A percentile compares a stretch with the other conserved stretches of the same genome.
These are phyloP conservation scores for Friedmanniomyces simplex DNA, from an alignment of 495 filamentous ascomycete genomes.

Conservation along the genomic window DNA sequence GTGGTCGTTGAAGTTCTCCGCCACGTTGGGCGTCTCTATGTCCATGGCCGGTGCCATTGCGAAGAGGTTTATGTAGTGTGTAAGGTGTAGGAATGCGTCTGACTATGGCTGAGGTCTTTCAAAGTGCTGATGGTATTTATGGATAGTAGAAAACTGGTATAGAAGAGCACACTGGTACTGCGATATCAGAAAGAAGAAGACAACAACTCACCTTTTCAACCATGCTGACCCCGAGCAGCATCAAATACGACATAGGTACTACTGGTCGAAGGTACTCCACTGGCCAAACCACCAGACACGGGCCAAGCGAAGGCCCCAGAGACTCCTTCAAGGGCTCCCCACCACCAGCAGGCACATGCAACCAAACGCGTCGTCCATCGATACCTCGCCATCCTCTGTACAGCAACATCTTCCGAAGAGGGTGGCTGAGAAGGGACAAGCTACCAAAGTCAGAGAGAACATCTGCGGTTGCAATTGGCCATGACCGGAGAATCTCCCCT, in stretches of 20 bases:
- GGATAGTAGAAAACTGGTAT: too few species aligned
- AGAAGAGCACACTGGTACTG: too few species aligned
- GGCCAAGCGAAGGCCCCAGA: not conserved
- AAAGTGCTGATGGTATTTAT: not conserved
- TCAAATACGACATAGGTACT: not conserved
- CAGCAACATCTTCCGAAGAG: not conserved
- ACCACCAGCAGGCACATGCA: not conserved
- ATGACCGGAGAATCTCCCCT: not conserved
- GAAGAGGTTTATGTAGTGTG: too few species aligned
- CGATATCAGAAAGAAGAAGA: not conserved
- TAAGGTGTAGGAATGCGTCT: not conserved
- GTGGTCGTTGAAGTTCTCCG: conserved; percentile 26
- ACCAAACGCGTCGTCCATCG: not conserved
- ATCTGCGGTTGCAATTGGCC: not conserved
- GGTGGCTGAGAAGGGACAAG: not conserved
- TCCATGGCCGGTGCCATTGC: conserved; percentile 31
- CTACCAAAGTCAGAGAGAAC: not conserved
- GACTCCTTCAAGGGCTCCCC: not conserved
- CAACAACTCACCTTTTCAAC: not conserved
- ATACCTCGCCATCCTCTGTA: not conserved
- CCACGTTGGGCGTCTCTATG: conserved; percentile 26
- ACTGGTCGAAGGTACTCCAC: too few species aligned
- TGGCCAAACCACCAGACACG: not conserved
- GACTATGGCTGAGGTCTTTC: not conserved
- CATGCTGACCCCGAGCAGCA: not conserved